Evolutionary conservation across 352 stramenopile species (phyloP).

Genomic region (Phytophthora rubi): DNA sequence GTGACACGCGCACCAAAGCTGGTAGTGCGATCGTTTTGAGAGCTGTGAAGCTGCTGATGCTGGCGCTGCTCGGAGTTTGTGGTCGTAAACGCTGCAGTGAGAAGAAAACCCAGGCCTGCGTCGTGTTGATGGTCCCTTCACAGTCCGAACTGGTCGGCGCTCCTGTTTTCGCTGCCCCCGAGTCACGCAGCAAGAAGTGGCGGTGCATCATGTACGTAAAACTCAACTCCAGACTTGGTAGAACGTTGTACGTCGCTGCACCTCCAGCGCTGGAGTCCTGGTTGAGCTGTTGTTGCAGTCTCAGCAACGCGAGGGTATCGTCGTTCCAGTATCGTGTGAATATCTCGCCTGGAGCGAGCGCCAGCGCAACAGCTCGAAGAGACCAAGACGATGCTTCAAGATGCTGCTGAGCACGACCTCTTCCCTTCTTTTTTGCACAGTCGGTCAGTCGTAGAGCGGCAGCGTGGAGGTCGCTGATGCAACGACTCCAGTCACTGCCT

Average conservation of each 20-base stretch:
- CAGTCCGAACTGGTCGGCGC: slow-evolving; percentile 58
- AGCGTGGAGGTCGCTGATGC: slow-evolving; percentile 66
- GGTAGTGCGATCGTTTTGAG: slow-evolving; percentile 49
- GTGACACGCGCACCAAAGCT: slow-evolving; percentile 55
- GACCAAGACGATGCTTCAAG: slow-evolving; percentile 52
- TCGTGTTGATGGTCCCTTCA: slow-evolving; percentile 87
- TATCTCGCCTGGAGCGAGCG: slow-evolving; percentile 61
- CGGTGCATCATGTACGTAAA: slow-evolving; percentile 54
- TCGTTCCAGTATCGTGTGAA: slow-evolving; percentile 80
- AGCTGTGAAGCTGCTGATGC: slow-evolving; percentile 31
- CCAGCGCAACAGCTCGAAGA: slow-evolving; percentile 56
- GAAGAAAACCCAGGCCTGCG: slow-evolving; percentile 83
- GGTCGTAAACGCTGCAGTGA: slow-evolving; percentile 40
- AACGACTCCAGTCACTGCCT: slow-evolving; percentile 64
- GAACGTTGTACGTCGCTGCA: slow-evolving; percentile 24
- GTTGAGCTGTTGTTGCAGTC: slow-evolving; percentile 72
- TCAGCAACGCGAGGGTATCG: slow-evolving; percentile 58
- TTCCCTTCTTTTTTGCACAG: slow-evolving; percentile 35
- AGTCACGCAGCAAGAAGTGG: slow-evolving; percentile 49
- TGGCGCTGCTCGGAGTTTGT: slow-evolving; percentile 33
- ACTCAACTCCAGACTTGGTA: slow-evolving; percentile 34
- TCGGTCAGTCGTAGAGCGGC: slow-evolving; percentile 50
- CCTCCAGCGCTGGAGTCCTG: slow-evolving; percentile 49
- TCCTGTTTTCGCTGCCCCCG: slow-evolving; percentile 16
- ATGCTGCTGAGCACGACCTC: slow-evolving; percentile 51